Evolutionary conservation across 1,284 basidiomycete species (phyloP).

Genomic region (Erythrobasidium hasegawianum): DNA sequence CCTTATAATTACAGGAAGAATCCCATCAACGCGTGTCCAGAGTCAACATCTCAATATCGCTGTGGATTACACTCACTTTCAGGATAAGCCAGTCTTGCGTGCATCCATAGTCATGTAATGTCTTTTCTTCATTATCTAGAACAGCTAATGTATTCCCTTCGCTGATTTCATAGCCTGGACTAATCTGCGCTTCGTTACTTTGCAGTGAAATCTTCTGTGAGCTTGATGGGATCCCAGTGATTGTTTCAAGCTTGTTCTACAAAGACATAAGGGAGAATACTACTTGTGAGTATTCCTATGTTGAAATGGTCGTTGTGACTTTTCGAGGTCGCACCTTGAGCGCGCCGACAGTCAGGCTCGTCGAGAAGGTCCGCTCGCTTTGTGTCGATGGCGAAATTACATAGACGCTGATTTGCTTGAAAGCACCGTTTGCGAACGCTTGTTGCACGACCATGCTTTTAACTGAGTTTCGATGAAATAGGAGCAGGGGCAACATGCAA

Average conservation of each 20-base stretch:
- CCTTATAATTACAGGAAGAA: conserved; percentile 31
- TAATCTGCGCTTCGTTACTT: conserved; percentile 48
- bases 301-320: neutral
- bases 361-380: conserved; percentile 21
- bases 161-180: conserved; percentile 53
- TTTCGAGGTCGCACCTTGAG: neutral
- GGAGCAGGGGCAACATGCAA: too few species aligned
- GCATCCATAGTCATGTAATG: conserved; percentile 69
- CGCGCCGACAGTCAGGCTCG: neutral
- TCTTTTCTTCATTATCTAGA: conserved; percentile 63
- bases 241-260: conserved; percentile 76
- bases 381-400: conserved; percentile 25
- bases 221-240: conserved; percentile 79
- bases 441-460: conserved; percentile 1
- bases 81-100: conserved; percentile 51
- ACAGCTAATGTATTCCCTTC: conserved; percentile 54
- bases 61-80: conserved; percentile 29
- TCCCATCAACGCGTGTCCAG: neutral
- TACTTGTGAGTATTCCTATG: too few species aligned
- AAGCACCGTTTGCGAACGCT: neutral
- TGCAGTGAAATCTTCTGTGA: conserved; percentile 45
- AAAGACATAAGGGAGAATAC: too few species aligned
- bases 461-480: neutral
- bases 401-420: conserved; percentile 11
- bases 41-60: neutral